A percentile compares a stretch with the other conserved stretches of the same genome.
Conservation (phyloP, 257 asterid species). For the Solanum corneliomulleri region DNA sequence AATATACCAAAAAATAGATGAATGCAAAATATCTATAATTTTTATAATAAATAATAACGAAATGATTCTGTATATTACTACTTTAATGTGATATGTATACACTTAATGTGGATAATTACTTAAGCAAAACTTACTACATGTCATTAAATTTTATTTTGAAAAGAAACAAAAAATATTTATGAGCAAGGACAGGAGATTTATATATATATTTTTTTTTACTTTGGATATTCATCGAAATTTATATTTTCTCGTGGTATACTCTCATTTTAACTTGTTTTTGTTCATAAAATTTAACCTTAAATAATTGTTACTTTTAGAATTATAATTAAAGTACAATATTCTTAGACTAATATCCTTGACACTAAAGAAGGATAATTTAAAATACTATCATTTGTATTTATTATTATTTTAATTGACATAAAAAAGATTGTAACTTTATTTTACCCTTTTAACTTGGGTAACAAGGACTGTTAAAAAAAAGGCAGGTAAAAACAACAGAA, state of each 20-base stretch:
- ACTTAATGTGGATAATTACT: background rate
- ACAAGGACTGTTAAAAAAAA: background rate
- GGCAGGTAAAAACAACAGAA: background rate
- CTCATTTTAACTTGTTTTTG: no score
- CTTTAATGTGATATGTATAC: background rate
- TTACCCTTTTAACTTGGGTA: background rate
- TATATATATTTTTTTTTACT: background rate
- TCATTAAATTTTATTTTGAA: background rate
- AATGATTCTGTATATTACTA: background rate
- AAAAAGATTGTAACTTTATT: no score
- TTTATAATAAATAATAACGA: no score
- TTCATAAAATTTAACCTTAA: no score
- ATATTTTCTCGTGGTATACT: background rate
- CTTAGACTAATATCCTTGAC: background rate
- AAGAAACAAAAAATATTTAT: background rate
- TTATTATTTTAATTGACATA: background rate
- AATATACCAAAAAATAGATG: background rate
- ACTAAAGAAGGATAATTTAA: background rate
- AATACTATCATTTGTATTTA: background rate
- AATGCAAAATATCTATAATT: background rate
- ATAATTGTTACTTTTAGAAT: accelerated
- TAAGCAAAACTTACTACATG: background rate
- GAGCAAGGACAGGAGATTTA: background rate
- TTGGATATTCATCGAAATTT: background rate
- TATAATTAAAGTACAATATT: no score